Evolutionary conservation across 2,329 filamentous ascomycete genomes (phyloP).

Genomic region (Blumeria hordei): DNA sequence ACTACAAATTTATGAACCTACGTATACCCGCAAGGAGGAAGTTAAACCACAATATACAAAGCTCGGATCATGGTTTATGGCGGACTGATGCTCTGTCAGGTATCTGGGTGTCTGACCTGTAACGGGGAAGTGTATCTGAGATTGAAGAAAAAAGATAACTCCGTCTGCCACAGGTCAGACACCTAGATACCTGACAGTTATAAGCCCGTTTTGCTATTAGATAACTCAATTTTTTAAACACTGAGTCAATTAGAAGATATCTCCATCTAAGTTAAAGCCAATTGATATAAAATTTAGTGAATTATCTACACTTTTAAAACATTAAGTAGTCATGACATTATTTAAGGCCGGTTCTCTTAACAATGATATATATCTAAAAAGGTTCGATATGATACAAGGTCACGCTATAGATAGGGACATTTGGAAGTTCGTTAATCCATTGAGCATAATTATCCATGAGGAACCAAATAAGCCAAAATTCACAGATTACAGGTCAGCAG

Average conservation of each 20-base stretch:
- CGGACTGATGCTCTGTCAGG: too few species aligned
- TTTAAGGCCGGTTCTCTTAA: not conserved
- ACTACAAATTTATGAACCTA: too few species aligned
- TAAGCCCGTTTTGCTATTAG: not conserved
- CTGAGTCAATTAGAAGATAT: not conserved
- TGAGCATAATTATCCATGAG: not conserved
- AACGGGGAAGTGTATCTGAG: too few species aligned
- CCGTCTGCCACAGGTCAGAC: too few species aligned
- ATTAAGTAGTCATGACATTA: not conserved
- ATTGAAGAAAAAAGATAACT: too few species aligned
- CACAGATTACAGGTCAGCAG: not conserved
- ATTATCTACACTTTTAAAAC: not conserved
- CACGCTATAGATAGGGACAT: not conserved
- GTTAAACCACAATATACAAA: too few species aligned
- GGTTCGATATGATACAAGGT: conserved; percentile 1
- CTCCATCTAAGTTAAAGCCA: not conserved
- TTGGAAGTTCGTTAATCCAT: not conserved
- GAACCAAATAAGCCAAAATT: not conserved
- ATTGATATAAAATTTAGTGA: not conserved
- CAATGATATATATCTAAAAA: not conserved
- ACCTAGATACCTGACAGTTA: not conserved
- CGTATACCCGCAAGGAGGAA: too few species aligned
- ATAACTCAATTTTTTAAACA: not conserved
- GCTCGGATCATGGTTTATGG: too few species aligned
- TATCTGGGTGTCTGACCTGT: too few species aligned